phyloP scores from a whole-genome alignment of 805 yeast genomes.

The Zygosaccharomyces bisporus region DNA sequence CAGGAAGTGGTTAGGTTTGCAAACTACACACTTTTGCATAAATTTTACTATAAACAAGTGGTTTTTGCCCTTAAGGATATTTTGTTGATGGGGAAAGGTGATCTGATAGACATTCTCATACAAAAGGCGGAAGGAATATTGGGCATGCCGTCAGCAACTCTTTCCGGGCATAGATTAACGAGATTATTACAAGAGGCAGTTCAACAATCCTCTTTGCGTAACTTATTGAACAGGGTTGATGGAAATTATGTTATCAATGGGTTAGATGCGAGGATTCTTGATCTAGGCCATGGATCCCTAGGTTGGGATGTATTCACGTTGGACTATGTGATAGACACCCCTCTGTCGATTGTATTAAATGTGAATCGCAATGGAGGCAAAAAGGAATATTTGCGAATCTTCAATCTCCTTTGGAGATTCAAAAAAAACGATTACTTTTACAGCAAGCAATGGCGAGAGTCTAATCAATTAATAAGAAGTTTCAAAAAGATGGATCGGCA shows the following conservation, averaged over 20 bases:
- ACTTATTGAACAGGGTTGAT: constrained; percentile 36
- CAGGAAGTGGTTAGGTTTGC: constrained; percentile 51
- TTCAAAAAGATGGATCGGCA: constrained; percentile 23
- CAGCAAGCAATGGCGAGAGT: constrained; percentile 45
- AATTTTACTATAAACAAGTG: constrained; percentile 49
- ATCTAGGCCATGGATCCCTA: constrained; percentile 62
- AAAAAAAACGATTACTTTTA: constrained; percentile 57
- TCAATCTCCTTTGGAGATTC: constrained; percentile 81
- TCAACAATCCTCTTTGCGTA: constrained; percentile 47
- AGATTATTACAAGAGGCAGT: constrained; percentile 63
- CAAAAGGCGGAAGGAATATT: constrained; percentile 51
- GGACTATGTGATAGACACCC: constrained; percentile 59
- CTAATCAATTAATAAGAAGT: constrained; percentile 34
- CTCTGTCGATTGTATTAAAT: constrained; percentile 54
- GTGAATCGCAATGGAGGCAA: constrained; percentile 43
- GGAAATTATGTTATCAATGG: constrained; percentile 43
- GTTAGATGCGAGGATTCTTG: constrained; percentile 80
- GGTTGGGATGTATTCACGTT: constrained; percentile 95
- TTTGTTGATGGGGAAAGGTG: constrained; percentile 72
- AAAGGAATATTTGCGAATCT: constrained; percentile 68
- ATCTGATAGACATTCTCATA: constrained; percentile 68
- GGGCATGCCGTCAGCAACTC: constrained; percentile 55
- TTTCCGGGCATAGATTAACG: constrained; percentile 65
- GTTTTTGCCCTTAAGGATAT: constrained; percentile 61
- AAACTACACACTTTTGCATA: constrained; percentile 46